These are phyloP conservation scores for Corymbia maculata DNA, from an alignment of 345 rosid species.

Conservation along the genomic window DNA sequence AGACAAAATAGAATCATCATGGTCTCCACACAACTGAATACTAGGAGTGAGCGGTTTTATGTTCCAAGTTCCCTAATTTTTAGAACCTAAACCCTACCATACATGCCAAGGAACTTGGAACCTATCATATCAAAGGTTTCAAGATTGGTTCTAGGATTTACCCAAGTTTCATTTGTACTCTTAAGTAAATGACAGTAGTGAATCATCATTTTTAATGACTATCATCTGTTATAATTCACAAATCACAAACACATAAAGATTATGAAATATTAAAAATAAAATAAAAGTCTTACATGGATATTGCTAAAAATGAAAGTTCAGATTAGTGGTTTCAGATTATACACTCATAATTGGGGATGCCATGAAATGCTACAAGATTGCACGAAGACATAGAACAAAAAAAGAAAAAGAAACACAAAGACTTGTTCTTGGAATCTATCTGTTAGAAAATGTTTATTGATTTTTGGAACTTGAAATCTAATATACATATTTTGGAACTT, in stretches of 20 bases:
- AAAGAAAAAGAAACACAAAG: no score
- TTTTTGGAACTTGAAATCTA: not conserved
- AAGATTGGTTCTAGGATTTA: no score
- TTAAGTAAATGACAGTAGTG: not conserved
- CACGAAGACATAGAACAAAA: not conserved
- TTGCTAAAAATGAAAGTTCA: not conserved
- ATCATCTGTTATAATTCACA: no score
- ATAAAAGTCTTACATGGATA: no score
- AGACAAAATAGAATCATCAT: not conserved
- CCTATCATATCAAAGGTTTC: not conserved
- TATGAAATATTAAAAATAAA: no score
- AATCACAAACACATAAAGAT: not conserved
- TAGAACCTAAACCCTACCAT: not conserved
- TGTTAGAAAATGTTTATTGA: not conserved
- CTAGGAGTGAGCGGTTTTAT: not conserved
- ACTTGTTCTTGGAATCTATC: no score
- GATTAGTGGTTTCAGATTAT: not conserved
- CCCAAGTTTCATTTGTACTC: no score
- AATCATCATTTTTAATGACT: not conserved
- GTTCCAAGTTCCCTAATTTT: not conserved
- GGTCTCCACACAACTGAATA: not conserved
- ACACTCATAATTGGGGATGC: not conserved
- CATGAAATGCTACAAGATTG: not conserved
- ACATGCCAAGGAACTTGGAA: not conserved
- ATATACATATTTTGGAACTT: rapidly evolving